Percentiles rank a stretch among this genome's conserved stretches.
Evolutionary conservation across 2,329 filamentous ascomycete genomes (phyloP).

Genomic region (Fusarium sp.): DNA sequence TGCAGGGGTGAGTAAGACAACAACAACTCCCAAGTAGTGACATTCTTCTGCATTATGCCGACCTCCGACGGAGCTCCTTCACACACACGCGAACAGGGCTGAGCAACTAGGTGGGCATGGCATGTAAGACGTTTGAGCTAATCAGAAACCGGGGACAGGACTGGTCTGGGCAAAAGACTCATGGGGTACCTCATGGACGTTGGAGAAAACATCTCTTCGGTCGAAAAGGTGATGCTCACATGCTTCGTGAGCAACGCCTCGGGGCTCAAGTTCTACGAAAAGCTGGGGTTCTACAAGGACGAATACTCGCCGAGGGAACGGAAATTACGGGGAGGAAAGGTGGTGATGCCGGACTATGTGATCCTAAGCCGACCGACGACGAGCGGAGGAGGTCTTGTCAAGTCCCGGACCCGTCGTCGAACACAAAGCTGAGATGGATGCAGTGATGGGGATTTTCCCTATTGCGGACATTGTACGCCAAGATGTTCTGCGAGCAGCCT

Average conservation of each 20-base stretch:
- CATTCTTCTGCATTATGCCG: neutral
- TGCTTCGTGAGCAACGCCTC: constrained; percentile 72
- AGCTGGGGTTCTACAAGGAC: constrained; percentile 67
- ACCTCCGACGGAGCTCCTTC: constrained; percentile 4
- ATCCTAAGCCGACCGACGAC: constrained; percentile 65
- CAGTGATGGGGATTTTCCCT: neutral
- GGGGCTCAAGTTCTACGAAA: constrained; percentile 70
- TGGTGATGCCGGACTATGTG: constrained; percentile 66
- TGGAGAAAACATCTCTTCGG: constrained; percentile 62
- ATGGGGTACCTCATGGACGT: constrained; percentile 66
- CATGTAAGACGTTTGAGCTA: constrained; percentile 12
- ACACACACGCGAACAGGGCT: neutral
- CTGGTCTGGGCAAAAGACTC: constrained; percentile 70
- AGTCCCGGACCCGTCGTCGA: constrained; percentile 23
- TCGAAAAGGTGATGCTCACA: constrained; percentile 78
- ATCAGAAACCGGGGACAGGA: constrained; percentile 50
- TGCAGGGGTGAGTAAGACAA: constrained; percentile 61
- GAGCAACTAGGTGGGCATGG: neutral
- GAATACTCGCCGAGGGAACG: constrained; percentile 64
- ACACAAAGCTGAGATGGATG: constrained; percentile 10
- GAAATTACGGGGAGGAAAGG: constrained; percentile 64
- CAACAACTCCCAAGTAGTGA: neutral
- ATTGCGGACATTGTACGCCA: neutral
- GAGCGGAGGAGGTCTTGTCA: constrained; percentile 5
- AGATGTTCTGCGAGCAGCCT: neutral